Conservation (phyloP, 106 monocot species). For the Dactylorhiza incarnata region DNA sequence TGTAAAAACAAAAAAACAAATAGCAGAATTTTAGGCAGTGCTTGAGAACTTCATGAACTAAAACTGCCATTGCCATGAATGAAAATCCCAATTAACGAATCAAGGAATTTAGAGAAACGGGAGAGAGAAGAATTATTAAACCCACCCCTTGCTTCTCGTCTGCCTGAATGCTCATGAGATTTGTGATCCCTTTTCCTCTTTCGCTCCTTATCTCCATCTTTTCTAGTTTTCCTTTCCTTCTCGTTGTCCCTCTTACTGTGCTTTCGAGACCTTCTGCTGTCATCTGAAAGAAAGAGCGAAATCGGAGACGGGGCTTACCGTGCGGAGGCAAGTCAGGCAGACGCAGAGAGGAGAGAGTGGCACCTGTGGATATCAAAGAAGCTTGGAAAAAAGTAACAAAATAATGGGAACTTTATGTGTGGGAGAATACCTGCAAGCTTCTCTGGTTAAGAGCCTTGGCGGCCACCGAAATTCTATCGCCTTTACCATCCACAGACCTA, state of each 20-base stretch:
- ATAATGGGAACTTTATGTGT: too few species aligned
- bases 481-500: too few species aligned
- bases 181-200: neutral
- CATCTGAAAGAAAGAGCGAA: conserved; percentile 5
- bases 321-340: too few species aligned
- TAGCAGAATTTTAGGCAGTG: conserved; percentile 1
- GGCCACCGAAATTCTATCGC: too few species aligned
- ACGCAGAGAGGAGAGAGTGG: too few species aligned
- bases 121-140: neutral
- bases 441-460: too few species aligned
- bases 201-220: neutral
- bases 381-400: too few species aligned
- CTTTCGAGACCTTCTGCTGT: neutral
- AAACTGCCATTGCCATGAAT: neutral
- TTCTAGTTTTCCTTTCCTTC: neutral
- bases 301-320: neutral
- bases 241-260: neutral
- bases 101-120: neutral
- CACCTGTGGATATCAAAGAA: too few species aligned
- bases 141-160: neutral
- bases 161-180: neutral
- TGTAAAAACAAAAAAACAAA: neutral
- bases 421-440: too few species aligned
- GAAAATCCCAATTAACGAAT: neutral
- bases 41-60: neutral